phyloP scores from a whole-genome alignment of 139 green algal species.

The Zygnema circumcarinatum region DNA sequence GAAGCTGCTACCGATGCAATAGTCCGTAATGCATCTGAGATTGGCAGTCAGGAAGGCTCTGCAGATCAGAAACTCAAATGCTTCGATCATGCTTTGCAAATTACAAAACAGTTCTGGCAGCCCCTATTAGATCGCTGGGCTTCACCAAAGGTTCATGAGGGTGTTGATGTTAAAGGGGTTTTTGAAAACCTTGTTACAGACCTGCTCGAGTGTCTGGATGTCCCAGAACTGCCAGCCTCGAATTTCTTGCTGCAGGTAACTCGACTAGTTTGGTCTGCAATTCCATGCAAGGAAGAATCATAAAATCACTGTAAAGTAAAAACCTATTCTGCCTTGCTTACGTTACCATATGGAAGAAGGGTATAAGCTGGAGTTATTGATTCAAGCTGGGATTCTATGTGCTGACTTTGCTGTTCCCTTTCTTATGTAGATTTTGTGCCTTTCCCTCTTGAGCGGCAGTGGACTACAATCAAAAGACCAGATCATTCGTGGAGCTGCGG shows the following conservation, averaged over 20 bases:
- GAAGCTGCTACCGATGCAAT: not conserved
- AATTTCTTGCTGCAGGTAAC: slow-evolving; percentile 14
- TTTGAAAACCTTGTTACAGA: slow-evolving; percentile 27
- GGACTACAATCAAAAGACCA: slow-evolving; percentile 22
- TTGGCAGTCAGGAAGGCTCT: not conserved
- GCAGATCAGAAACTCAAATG: not conserved
- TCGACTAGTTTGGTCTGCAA: not conserved
- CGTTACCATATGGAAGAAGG: no score
- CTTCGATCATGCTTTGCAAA: slow-evolving; percentile 1
- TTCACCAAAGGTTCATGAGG: not conserved
- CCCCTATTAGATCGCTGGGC: slow-evolving; percentile 3
- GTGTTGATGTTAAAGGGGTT: slow-evolving; percentile 24
- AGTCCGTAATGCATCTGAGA: not conserved
- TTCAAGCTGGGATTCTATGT: no score
- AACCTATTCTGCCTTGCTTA: no score
- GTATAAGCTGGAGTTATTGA: no score
- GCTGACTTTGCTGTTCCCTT: no score
- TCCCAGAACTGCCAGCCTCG: not conserved
- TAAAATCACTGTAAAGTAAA: no score
- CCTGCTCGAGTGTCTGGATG: slow-evolving; percentile 9
- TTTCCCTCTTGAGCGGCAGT: not conserved
- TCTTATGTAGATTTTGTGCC: slow-evolving; percentile 1
- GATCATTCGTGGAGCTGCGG: not conserved
- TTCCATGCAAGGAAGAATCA: no score
- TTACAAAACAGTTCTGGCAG: slow-evolving; percentile 19